Base-by-base conservation (phyloP, 306 rosid species). In the Sicyos baderoa region DNA sequence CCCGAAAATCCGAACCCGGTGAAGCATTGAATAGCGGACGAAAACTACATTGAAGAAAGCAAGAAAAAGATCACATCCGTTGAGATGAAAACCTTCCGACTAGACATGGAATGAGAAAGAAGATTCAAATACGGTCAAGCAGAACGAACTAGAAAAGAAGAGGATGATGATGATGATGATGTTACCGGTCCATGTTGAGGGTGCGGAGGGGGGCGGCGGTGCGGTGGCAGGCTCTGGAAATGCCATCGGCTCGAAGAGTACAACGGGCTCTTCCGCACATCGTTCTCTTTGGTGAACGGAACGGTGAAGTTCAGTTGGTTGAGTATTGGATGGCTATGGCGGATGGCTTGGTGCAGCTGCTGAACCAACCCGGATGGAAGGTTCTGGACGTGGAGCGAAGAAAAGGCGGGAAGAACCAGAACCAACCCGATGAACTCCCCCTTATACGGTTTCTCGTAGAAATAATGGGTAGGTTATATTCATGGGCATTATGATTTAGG, bases 251-350 rank as follows among this genome's bases (percentile, higher is more conserved):
- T 81, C 88, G 80, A 1, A 87, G 84, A 25, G 79, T 73, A 67
- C 97, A 86, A 55, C 88, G 93, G 16, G 74, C 84, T 74, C 97
- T 89, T 17, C 98, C 95, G 71, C 98, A 88, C 97, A 93, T 88
- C 70, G 73, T 40, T 67, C 32, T 22, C 55, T 32, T 4, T 7
- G 14, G 18, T 37, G 35, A 0, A 13, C 21, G 1, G 15, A 44
- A 37, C 5, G 27, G n/a, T 4, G 0, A 19, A 37, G 68, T 40
- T 61, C 9, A 59, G 47, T 15, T 6, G 47, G 23, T 59, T 60
- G 67, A 35, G 15, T n/a, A 51, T 9, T 40, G n/a, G 68, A 10
- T 18, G 50, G 68, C 50, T 37, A 62, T 62, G 68, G 68, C 50
- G 15, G 68, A 25, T 12, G 63, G 40, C 23, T 37, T 35, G 67